Conservation (phyloP, 2,329 filamentous ascomycete genomes). For the Nothophaeocryptopus gaeumannii region DNA sequence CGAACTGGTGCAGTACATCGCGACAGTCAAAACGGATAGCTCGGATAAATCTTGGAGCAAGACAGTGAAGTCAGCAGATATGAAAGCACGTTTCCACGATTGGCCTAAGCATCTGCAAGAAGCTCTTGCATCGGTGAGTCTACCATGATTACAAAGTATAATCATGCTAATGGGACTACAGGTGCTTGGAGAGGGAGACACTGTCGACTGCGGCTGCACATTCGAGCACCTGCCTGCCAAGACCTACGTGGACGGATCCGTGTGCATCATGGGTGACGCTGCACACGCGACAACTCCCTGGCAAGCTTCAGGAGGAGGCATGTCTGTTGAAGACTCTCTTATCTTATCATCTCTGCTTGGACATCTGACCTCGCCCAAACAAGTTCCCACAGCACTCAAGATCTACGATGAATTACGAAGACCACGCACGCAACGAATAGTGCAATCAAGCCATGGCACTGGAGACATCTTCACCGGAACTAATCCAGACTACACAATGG, state of each 20-base stretch:
- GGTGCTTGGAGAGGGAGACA: conserved; percentile 4
- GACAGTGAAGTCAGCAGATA: conserved; percentile 1
- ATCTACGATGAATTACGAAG: conserved; percentile 15
- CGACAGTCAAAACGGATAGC: conserved; percentile 7
- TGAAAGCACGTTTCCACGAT: conserved; percentile 6
- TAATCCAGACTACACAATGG: conserved; percentile 10
- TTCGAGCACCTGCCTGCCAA: conserved; percentile 60
- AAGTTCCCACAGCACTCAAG: conserved; percentile 18
- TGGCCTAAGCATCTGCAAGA: conserved; percentile 10
- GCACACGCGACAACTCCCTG: conserved; percentile 56
- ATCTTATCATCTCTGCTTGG: conserved; percentile 56
- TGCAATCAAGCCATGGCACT: conserved; percentile 15
- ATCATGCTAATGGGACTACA: not conserved
- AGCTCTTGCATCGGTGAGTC: conserved; percentile 5
- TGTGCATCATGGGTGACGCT: conserved; percentile 65
- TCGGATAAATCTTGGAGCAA: conserved; percentile 12
- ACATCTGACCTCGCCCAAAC: conserved; percentile 46
- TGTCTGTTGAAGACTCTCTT: conserved; percentile 65
- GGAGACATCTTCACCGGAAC: conserved; percentile 14
- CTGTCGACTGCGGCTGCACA: conserved; percentile 4
- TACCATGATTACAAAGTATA: not conserved
- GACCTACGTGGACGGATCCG: conserved; percentile 52
- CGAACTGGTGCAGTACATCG: conserved; percentile 13
- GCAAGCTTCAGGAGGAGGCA: conserved; percentile 60
- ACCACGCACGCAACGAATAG: conserved; percentile 14